Conservation (phyloP, 2,329 filamentous ascomycete genomes). For the Arthrobotrys sinensis region DNA sequence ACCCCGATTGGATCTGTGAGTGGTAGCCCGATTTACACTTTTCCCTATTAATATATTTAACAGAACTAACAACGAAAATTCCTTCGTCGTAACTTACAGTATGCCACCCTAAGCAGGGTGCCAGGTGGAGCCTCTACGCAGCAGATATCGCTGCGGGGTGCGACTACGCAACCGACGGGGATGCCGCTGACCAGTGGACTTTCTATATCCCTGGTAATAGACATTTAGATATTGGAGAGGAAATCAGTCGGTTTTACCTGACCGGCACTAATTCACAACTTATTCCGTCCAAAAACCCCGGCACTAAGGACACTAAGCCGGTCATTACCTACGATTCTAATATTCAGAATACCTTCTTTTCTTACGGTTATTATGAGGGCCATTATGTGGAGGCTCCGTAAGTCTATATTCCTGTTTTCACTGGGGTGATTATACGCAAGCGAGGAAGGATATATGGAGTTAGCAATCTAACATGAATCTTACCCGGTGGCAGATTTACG, state of each 20-base stretch:
- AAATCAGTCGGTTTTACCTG: constrained; percentile 29
- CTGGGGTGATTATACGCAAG: too few species aligned
- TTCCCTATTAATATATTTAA: too few species aligned
- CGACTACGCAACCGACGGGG: constrained; percentile 16
- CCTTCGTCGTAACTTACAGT: neutral
- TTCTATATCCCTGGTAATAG: constrained; percentile 20
- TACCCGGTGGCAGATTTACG: constrained; percentile 18
- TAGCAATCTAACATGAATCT: neutral
- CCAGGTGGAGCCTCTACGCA: constrained; percentile 38
- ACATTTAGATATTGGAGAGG: constrained; percentile 28
- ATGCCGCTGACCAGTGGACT: constrained; percentile 20
- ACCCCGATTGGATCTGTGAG: neutral
- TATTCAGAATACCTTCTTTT: constrained; percentile 45
- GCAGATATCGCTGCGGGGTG: constrained; percentile 25
- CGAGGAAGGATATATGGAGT: neutral
- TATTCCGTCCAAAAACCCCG: neutral
- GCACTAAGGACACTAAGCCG: neutral
- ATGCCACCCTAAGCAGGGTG: constrained; percentile 35
- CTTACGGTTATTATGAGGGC: constrained; percentile 44
- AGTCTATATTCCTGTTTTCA: neutral
- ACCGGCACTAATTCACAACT: neutral
- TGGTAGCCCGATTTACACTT: too few species aligned
- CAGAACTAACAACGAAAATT: too few species aligned
- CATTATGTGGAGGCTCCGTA: constrained; percentile 23
- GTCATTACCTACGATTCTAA: constrained; percentile 35